phyloP scores from a whole-genome alignment of 106 monocot genomes.

The Cymbidium sinense region DNA sequence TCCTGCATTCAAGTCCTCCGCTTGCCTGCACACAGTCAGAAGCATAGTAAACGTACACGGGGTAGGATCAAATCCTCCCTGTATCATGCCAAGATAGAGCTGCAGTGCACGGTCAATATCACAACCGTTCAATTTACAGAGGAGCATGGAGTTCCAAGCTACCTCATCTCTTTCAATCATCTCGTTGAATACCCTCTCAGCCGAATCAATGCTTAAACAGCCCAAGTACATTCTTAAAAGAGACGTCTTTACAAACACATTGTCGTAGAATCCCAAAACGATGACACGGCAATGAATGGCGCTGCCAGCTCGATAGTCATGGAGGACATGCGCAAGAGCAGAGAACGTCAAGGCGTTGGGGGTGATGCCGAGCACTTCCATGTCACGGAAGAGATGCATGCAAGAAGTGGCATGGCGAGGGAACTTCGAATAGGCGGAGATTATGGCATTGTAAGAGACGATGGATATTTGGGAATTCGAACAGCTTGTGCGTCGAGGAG shows the following conservation, averaged over 20 bases:
- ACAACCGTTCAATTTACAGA: slow-evolving; percentile 26
- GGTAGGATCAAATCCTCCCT: slow-evolving; percentile 16
- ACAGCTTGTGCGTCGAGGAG: slow-evolving; percentile 43
- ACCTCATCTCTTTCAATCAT: slow-evolving; percentile 50
- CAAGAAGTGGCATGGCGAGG: slow-evolving; percentile 12
- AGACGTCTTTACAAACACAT: slow-evolving; percentile 53
- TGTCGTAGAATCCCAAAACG: slow-evolving; percentile 26
- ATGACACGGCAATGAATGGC: slow-evolving; percentile 39
- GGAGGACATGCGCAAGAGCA: slow-evolving; percentile 44
- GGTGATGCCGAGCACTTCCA: slow-evolving; percentile 19
- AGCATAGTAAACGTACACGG: slow-evolving; percentile 39
- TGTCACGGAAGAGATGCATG: slow-evolving; percentile 28
- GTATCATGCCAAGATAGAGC: slow-evolving; percentile 26
- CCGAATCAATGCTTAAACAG: slow-evolving; percentile 18
- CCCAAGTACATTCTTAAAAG: slow-evolving; percentile 58
- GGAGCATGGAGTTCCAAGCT: slow-evolving; percentile 67
- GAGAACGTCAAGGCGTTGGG: slow-evolving; percentile 51
- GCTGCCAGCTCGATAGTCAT: slow-evolving; percentile 16
- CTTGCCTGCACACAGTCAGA: slow-evolving; percentile 40
- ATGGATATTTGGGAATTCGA: slow-evolving; percentile 51
- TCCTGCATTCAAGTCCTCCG: slow-evolving; percentile 21
- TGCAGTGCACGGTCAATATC: slow-evolving; percentile 14
- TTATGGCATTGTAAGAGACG: slow-evolving; percentile 66
- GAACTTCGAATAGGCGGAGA: slow-evolving; percentile 44
- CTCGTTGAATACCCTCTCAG: slow-evolving; percentile 44